A percentile compares a stretch with the other conserved stretches of the same genome.
Conservation (phyloP, 2,329 filamentous ascomycete species). For the Xylariaceae sp. region DNA sequence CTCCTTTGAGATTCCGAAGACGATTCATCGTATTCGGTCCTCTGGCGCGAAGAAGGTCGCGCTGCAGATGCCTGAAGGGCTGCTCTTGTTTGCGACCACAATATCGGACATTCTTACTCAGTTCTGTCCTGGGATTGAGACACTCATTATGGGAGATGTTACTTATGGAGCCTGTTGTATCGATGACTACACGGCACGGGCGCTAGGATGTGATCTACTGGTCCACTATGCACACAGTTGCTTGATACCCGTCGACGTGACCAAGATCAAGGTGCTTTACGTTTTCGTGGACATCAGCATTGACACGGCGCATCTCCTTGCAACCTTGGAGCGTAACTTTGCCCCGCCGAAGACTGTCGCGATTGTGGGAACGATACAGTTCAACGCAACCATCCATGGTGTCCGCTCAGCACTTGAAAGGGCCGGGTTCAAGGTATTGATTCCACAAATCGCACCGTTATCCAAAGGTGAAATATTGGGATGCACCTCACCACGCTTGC, state of each 20-base stretch:
- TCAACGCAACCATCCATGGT: constrained; percentile 95
- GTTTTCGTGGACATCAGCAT: constrained; percentile 99
- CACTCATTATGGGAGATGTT: constrained; percentile 98
- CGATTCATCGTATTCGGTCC: constrained; percentile 88
- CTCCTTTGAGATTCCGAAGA: constrained; percentile 98
- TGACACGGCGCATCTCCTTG: constrained; percentile 84
- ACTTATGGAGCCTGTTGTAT: constrained; percentile 99
- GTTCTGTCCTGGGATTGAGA: constrained; percentile 91
- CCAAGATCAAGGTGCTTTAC: constrained; percentile 95
- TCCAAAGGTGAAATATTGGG: constrained; percentile 96
- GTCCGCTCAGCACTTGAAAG: constrained; percentile 77
- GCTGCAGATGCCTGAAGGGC: constrained; percentile 95
- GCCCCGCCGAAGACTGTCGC: constrained; percentile 83
- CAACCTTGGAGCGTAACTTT: constrained; percentile 89
- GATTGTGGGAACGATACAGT: constrained; percentile 96
- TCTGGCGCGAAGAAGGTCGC: constrained; percentile 82
- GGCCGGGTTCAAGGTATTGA: constrained; percentile 82
- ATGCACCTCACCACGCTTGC: constrained; percentile 85
- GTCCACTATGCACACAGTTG: constrained; percentile 98
- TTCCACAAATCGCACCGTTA: constrained; percentile 90
- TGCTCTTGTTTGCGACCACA: constrained; percentile 94
- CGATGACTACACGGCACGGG: constrained; percentile 95
- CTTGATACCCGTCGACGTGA: constrained; percentile 93
- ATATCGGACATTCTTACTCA: constrained; percentile 95
- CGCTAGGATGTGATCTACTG: constrained; percentile 89